These are phyloP conservation scores for Ceriops tagal DNA, from an alignment of 345 rosid genomes.

Conservation along the genomic window DNA sequence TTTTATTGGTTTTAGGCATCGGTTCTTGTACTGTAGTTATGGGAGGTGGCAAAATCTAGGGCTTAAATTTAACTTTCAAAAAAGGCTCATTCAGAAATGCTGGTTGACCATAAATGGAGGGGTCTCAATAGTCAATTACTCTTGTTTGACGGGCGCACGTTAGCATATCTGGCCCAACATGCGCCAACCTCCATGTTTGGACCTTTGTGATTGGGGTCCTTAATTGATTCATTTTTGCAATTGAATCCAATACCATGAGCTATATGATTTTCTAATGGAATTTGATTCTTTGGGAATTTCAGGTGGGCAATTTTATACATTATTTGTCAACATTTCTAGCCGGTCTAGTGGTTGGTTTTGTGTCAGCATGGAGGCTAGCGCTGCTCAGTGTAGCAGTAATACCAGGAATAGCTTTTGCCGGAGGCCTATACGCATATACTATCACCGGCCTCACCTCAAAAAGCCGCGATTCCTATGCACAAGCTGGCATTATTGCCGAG, in stretches of 20 bases:
- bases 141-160: slow-evolving; percentile 36
- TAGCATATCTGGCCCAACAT: slow-evolving; percentile 37
- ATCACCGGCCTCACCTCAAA: slow-evolving; percentile 96
- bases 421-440: slow-evolving; percentile 95
- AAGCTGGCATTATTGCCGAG: slow-evolving; percentile 93
- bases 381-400: slow-evolving; percentile 91
- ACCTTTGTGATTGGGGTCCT: slow-evolving; percentile 23
- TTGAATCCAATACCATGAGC: neutral
- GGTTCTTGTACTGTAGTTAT: slow-evolving; percentile 6
- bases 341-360: slow-evolving; percentile 97
- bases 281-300: slow-evolving; percentile 5
- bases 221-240: neutral
- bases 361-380: slow-evolving; percentile 97
- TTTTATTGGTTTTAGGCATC: neutral
- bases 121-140: slow-evolving; percentile 33
- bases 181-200: slow-evolving; percentile 24
- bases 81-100: slow-evolving; percentile 19
- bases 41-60: slow-evolving; percentile 22
- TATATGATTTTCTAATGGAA: neutral
- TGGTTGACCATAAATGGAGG: slow-evolving; percentile 36
- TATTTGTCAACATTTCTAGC: slow-evolving; percentile 95
- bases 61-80: slow-evolving; percentile 11
- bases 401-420: slow-evolving; percentile 99
- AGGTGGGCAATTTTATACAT: slow-evolving; percentile 99
- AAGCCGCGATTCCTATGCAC: slow-evolving; percentile 96